A percentile compares a stretch with the other conserved stretches of the same genome.
Evolutionary conservation across 441 rosid genomes (phyloP).

Genomic region (Euphorbia celastroides): DNA sequence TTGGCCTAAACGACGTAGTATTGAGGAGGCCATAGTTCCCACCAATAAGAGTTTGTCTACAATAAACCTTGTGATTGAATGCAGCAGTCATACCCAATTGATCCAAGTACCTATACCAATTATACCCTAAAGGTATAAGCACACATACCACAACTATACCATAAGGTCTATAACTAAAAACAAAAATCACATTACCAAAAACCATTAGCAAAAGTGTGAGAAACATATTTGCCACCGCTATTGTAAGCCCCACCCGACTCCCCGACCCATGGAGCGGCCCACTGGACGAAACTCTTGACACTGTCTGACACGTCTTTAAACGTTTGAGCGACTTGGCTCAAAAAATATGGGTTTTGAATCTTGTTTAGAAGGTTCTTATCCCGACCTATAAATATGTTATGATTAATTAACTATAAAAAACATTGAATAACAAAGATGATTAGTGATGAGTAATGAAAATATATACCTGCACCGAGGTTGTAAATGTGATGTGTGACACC

Average conservation of each 20-base stretch:
- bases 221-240: constrained; percentile 61
- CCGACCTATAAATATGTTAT: too few species aligned
- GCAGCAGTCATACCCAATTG: constrained; percentile 59
- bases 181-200: too few species aligned
- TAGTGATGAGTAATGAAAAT: too few species aligned
- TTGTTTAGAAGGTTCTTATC: constrained; percentile 34
- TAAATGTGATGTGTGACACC: constrained; percentile 60
- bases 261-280: constrained; percentile 59
- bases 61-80: constrained; percentile 54
- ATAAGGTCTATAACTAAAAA: too few species aligned
- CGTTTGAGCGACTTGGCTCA: constrained; percentile 40
- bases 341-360: constrained; percentile 50
- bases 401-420: too few species aligned
- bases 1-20: constrained; percentile 45
- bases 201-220: constrained; percentile 33
- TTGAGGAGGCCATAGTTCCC: constrained; percentile 65
- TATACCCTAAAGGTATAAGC: too few species aligned
- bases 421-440: too few species aligned
- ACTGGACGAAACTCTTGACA: constrained; percentile 32
- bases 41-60: constrained; percentile 63
- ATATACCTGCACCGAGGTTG: constrained; percentile 59
- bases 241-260: constrained; percentile 75
- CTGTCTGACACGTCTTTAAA: constrained; percentile 23
- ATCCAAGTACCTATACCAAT: constrained; percentile 41
- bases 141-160: too few species aligned